Base-by-base conservation (phyloP, 1,139 yeast genomes). In the Nakaseomyces bracarensis region DNA sequence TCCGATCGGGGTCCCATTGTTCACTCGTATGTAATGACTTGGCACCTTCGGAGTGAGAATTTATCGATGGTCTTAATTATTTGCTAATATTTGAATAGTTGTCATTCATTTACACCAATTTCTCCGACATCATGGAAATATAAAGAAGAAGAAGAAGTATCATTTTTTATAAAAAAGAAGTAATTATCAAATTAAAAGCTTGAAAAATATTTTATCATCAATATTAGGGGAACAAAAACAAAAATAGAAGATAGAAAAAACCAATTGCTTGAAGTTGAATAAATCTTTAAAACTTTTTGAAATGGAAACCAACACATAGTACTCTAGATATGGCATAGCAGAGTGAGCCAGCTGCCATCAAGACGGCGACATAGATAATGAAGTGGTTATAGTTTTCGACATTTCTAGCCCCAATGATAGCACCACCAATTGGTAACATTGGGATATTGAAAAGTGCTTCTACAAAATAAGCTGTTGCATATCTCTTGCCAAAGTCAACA, bases 401-500 rank as follows among this genome's bases (percentile, higher is more conserved):
- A 1, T 65, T 54, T 7, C 58, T 20, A 14, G 35, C 63, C 3
- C 72, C 71, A 31, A 76, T 70, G 42, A 75, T 68, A 1, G 70
- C 69, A 46, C 77, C 77, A 23, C 75, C 76, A 20, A 73, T 58
- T 0, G 79, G 79, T 9, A 75, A 57, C 22, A 74, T 66, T 25
- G 61, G 61, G 27, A 74, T 61, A 28, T 68, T 66, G 3, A 71
- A 66, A 44, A 70, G 56, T 7, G 74, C 66, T 36, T 70, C 69
- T 35, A 69, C 56, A 36, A 70, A 67, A 50, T 70, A 72, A 21
- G 71, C 65, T 1, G 76, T 68, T 1, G 77, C 75, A 48, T 69
- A 74, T 20, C 73, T 52, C 48, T 67, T 68, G 2, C 79, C 79
- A 50, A 73, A 72, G 46, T 73, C 74, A 29, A 63, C 58, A 2